Evolutionary conservation across 108 stramenopile genomes (phyloP).

Genomic region (Conticribra guillardii): DNA sequence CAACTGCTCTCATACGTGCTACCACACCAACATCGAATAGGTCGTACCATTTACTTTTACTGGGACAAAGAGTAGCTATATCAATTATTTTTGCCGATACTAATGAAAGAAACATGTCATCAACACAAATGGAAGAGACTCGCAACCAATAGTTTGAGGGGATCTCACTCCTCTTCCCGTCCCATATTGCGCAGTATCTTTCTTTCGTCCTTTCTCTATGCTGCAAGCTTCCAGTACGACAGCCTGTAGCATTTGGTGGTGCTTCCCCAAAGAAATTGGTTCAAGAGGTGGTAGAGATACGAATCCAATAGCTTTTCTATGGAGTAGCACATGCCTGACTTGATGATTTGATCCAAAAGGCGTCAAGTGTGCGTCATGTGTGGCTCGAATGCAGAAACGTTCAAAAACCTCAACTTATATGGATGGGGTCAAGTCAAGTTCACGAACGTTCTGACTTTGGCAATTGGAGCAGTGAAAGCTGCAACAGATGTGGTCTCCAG

Average conservation of each 20-base stretch:
- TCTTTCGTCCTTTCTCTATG: slow-evolving; percentile 11
- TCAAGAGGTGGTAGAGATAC: slow-evolving; percentile 9
- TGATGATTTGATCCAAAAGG: slow-evolving; percentile 25
- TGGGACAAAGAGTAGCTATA: slow-evolving; percentile 19
- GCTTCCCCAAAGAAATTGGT: slow-evolving; percentile 6
- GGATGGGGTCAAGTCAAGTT: background rate
- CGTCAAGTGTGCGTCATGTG: too few relatives aligned
- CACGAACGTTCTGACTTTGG: slow-evolving; percentile 21
- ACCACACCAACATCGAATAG: slow-evolving; percentile 1
- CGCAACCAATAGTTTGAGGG: slow-evolving; percentile 17
- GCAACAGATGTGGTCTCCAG: slow-evolving; percentile 16
- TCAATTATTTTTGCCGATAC: background rate
- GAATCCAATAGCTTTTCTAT: slow-evolving; percentile 7
- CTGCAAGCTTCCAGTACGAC: slow-evolving; percentile 10
- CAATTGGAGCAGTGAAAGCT: slow-evolving; percentile 29
- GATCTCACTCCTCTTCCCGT: slow-evolving; percentile 11
- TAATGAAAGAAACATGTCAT: slow-evolving; percentile 15
- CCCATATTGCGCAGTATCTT: slow-evolving; percentile 15
- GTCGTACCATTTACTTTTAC: slow-evolving; percentile 29
- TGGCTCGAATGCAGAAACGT: slow-evolving; percentile 11
- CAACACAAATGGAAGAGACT: slow-evolving; percentile 7
- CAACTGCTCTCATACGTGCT: slow-evolving; percentile 32
- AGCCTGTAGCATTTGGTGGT: slow-evolving; percentile 18
- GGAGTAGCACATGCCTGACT: slow-evolving; percentile 7
- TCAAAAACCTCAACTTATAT: slow-evolving; percentile 7